phyloP scores from a whole-genome alignment of 2,329 filamentous ascomycete genomes.

The Calonectria fujianensis region DNA sequence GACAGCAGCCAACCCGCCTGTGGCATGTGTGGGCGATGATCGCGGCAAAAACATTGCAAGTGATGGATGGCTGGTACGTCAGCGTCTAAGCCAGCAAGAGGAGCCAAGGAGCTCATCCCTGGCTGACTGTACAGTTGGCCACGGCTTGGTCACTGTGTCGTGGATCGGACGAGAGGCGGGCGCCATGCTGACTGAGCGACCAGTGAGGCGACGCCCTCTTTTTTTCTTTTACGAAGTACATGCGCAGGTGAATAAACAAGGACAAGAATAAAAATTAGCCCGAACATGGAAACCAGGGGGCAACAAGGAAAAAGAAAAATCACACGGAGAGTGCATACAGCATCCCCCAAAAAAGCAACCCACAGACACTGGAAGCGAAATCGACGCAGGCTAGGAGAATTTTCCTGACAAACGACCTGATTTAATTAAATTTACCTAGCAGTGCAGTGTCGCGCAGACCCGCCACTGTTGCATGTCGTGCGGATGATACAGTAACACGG shows the following conservation, averaged over 20 bases:
- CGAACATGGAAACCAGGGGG: neutral
- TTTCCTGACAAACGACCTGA: neutral
- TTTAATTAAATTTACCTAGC: neutral
- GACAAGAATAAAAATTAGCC: neutral
- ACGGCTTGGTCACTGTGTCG: neutral
- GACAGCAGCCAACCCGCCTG: conserved; percentile 8
- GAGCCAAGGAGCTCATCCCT: conserved; percentile 11
- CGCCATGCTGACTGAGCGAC: conserved; percentile 1
- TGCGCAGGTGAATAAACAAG: neutral
- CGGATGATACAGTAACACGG: conserved; percentile 21
- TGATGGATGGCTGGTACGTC: conserved; percentile 17
- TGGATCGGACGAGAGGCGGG: neutral
- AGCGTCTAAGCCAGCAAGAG: conserved; percentile 10
- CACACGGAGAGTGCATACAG: neutral
- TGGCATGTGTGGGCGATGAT: conserved; percentile 16
- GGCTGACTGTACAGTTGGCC: conserved; percentile 9
- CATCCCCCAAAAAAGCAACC: neutral
- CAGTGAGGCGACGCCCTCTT: neutral
- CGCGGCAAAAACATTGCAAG: conserved; percentile 18
- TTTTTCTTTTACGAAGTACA: neutral
- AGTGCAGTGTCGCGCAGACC: conserved; percentile 12
- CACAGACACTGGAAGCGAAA: neutral
- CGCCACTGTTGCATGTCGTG: conserved; percentile 19
- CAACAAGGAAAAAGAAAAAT: neutral
- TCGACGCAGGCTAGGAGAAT: conserved; percentile 11